phyloP scores from a whole-genome alignment of 2,329 filamentous ascomycete genomes.

The Colletotrichum graminicola region DNA sequence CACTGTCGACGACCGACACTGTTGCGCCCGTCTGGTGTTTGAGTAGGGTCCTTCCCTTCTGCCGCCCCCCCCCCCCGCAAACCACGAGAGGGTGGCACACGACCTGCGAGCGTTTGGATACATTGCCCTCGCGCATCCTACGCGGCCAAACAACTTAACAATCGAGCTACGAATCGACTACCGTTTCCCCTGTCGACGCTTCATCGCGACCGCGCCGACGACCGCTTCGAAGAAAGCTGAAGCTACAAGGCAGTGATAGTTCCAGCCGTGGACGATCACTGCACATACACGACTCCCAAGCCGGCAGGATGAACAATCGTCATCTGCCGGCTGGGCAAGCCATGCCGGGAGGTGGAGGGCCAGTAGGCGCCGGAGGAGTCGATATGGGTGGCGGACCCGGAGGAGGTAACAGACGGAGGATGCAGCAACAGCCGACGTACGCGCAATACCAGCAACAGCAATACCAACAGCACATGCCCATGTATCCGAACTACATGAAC shows the following conservation, averaged over 20 bases:
- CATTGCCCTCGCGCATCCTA: slow-evolving; percentile 24
- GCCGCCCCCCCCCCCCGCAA: slow-evolving; percentile 21
- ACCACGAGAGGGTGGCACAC: slow-evolving; percentile 24
- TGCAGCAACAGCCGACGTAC: slow-evolving; percentile 54
- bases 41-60: slow-evolving; percentile 14
- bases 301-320: slow-evolving; percentile 82
- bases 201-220: slow-evolving; percentile 33
- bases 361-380: slow-evolving; percentile 43
- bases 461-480: slow-evolving; percentile 49
- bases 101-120: slow-evolving; percentile 9
- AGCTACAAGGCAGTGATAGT: slow-evolving; percentile 41
- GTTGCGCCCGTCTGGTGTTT: background rate
- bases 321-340: slow-evolving; percentile 83
- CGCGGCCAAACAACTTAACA: slow-evolving; percentile 16
- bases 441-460: slow-evolving; percentile 46
- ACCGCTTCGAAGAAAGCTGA: slow-evolving; percentile 30
- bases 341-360: slow-evolving; percentile 60
- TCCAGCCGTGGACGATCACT: slow-evolving; percentile 44
- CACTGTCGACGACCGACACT: slow-evolving; percentile 11
- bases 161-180: slow-evolving; percentile 21
- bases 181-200: slow-evolving; percentile 35
- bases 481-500: slow-evolving; percentile 64
- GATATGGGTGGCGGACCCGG: slow-evolving; percentile 51
- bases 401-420: slow-evolving; percentile 53
- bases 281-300: slow-evolving; percentile 60